These are phyloP conservation scores for Solanum dulcamara DNA, from an alignment of 257 asterid species.

Conservation along the genomic window DNA sequence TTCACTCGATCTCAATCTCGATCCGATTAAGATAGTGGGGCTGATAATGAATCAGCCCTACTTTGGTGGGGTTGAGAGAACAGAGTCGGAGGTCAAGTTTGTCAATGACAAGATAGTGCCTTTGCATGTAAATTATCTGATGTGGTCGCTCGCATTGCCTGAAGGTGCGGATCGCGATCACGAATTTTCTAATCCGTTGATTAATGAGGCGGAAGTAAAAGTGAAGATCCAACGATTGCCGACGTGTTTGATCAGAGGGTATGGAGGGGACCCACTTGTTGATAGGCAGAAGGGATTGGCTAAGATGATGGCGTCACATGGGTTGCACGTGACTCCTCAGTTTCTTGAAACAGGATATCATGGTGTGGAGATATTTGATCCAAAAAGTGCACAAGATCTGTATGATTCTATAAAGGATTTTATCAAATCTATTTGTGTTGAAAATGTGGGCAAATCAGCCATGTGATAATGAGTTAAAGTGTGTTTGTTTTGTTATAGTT, in stretches of 20 bases:
- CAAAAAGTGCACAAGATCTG: slow-evolving; percentile 27
- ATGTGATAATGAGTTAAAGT: background rate
- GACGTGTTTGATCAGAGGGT: slow-evolving; percentile 40
- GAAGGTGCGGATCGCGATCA: slow-evolving; percentile 40
- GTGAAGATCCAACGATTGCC: slow-evolving; percentile 40
- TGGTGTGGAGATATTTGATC: slow-evolving; percentile 48
- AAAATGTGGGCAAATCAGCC: background rate
- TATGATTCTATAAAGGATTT: slow-evolving; percentile 29
- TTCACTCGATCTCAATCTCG: slow-evolving; percentile 21
- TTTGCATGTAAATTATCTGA: slow-evolving; percentile 28
- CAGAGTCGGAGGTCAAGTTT: slow-evolving; percentile 32
- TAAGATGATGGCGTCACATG: slow-evolving; percentile 39
- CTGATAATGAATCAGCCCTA: slow-evolving; percentile 49
- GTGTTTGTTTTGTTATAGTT: background rate
- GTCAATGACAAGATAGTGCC: slow-evolving; percentile 26
- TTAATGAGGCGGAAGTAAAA: background rate
- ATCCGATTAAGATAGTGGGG: slow-evolving; percentile 41
- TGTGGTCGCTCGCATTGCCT: slow-evolving; percentile 71
- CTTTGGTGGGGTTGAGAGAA: slow-evolving; percentile 45
- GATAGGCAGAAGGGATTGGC: slow-evolving; percentile 61
- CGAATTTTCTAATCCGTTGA: slow-evolving; percentile 31
- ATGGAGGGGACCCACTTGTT: slow-evolving; percentile 44
- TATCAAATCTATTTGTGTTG: slow-evolving; percentile 1
- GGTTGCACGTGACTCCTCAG: slow-evolving; percentile 35
- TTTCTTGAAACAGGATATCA: slow-evolving; percentile 47